Conservation (phyloP, 164 flowering plant species). For the Euptelea pleiosperma region DNA sequence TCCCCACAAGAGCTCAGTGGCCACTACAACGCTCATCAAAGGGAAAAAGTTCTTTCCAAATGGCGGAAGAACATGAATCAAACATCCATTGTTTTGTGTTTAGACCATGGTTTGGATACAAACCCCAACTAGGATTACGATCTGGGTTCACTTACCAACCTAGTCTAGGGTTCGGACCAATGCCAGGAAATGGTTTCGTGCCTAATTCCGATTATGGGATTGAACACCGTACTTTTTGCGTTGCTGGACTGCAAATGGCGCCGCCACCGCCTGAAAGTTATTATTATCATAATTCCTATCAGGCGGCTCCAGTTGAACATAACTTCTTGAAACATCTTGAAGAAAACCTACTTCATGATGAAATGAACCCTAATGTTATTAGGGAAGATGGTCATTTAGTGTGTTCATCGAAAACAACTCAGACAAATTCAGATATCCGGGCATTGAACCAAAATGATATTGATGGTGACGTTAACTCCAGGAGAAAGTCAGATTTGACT, state of each 20-base stretch:
- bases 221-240: too few species aligned
- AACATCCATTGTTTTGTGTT: too few species aligned
- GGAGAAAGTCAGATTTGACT: slow-evolving; percentile 3
- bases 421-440: neutral
- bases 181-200: neutral
- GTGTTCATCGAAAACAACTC: neutral
- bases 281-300: too few species aligned
- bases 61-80: too few species aligned
- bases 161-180: neutral
- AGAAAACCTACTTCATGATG: neutral
- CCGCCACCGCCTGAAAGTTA: too few species aligned
- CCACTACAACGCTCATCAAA: slow-evolving; percentile 2
- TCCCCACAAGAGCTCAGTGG: slow-evolving; percentile 5
- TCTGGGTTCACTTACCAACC: neutral
- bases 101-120: neutral
- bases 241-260: too few species aligned
- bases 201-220: too few species aligned
- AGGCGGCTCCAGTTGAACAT: too few species aligned
- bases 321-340: too few species aligned
- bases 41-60: neutral
- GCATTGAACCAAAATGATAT: neutral
- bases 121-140: neutral
- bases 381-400: too few species aligned
- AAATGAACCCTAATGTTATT: too few species aligned
- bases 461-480: slow-evolving; percentile 4